Evolutionary conservation across 345 rosid genomes (phyloP).

Genomic region (Hevea brasiliensis): DNA sequence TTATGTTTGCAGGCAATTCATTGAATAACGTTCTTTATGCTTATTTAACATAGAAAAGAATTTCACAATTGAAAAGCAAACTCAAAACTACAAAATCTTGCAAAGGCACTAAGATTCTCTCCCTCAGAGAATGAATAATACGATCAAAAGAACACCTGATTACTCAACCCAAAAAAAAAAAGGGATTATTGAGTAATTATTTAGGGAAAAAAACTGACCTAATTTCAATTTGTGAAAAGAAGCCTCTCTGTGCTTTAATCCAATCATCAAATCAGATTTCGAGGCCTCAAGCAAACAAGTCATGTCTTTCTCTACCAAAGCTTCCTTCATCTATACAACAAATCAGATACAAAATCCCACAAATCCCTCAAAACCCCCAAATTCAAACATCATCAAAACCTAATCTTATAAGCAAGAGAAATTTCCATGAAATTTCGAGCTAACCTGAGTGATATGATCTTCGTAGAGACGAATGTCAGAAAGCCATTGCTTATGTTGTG

Average conservation of each 20-base stretch:
- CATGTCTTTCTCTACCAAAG: conserved; percentile 48
- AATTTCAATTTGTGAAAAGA: conserved; percentile 50
- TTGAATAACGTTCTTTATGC: too few species aligned
- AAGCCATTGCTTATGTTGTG: conserved; percentile 44
- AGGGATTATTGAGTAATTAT: too few species aligned
- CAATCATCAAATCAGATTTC: conserved; percentile 56
- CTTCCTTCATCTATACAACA: conserved; percentile 41
- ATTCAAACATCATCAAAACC: conserved; percentile 28
- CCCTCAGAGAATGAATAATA: neutral
- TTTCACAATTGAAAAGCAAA: neutral
- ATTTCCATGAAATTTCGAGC: neutral
- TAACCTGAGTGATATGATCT: conserved; percentile 54
- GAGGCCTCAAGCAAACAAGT: conserved; percentile 39
- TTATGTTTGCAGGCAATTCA: too few species aligned
- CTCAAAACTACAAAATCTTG: neutral
- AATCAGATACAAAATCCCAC: neutral
- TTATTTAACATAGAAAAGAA: neutral
- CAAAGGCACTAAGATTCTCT: neutral
- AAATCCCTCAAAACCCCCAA: conserved; percentile 5
- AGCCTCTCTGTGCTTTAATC: conserved; percentile 55
- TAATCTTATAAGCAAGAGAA: conserved; percentile 16
- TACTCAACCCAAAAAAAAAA: too few species aligned
- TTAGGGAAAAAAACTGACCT: conserved; percentile 33
- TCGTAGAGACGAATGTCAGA: conserved; percentile 49
- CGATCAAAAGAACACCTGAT: too few species aligned